phyloP scores from a whole-genome alignment of 495 filamentous ascomycete species.

The Lineolata rhizophorae region DNA sequence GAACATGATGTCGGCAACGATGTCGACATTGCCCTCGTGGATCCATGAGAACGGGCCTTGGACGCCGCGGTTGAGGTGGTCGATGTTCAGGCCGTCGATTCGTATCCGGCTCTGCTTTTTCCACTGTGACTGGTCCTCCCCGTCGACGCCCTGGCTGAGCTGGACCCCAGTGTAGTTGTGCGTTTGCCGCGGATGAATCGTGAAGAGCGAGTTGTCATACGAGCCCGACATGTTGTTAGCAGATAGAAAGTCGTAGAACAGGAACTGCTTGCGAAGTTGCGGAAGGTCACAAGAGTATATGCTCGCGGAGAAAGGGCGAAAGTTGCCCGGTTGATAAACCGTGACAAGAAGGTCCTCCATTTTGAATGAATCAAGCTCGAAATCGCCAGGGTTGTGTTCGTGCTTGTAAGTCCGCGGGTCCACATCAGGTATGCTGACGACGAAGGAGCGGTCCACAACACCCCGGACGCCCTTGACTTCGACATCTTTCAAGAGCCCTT shows the following conservation, averaged over 20 bases:
- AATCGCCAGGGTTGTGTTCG: conserved; percentile 78
- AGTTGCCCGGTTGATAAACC: conserved; percentile 70
- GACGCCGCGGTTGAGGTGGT: conserved; percentile 85
- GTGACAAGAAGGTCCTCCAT: conserved; percentile 85
- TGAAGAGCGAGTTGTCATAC: conserved; percentile 89
- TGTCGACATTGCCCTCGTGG: conserved; percentile 85
- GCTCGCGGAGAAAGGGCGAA: conserved; percentile 83
- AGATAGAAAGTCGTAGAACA: conserved; percentile 92
- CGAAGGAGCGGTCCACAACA: conserved; percentile 70
- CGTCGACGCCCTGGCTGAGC: conserved; percentile 27
- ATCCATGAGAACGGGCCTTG: conserved; percentile 96
- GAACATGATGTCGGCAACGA: conserved; percentile 86
- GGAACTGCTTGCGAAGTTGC: conserved; percentile 79
- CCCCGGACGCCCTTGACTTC: conserved; percentile 90
- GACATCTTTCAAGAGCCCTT: conserved; percentile 75
- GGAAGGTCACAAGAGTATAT: conserved; percentile 91
- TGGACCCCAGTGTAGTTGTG: conserved; percentile 42
- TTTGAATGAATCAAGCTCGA: conserved; percentile 90
- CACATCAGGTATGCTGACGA: conserved; percentile 32
- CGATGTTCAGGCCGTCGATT: conserved; percentile 84
- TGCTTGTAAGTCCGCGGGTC: conserved; percentile 78
- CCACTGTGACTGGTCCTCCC: conserved; percentile 38
- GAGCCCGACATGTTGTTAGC: conserved; percentile 92
- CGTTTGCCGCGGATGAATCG: conserved; percentile 81
- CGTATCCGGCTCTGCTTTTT: conserved; percentile 82